Conservation (phyloP, 2,329 filamentous ascomycete genomes). For the Pestalotiopsis sp. region DNA sequence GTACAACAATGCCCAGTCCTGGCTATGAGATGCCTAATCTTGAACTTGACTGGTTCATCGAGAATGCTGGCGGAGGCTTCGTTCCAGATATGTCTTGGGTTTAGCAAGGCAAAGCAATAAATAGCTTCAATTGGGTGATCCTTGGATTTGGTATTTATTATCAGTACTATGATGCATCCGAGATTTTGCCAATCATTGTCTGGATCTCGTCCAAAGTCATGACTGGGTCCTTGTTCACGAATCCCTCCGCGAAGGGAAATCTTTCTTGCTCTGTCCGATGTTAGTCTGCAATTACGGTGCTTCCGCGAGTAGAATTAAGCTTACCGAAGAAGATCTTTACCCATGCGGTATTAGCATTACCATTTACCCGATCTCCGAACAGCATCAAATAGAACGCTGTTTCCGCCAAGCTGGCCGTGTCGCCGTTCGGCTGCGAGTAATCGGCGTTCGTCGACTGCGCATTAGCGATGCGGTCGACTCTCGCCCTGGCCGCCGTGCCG, state of each 20-base stretch:
- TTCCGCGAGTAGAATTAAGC: not conserved
- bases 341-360: not conserved
- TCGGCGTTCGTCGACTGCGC: slow-evolving; percentile 22
- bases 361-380: slow-evolving; percentile 1
- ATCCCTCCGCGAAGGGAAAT: not conserved
- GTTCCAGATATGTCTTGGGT: not conserved
- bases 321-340: slow-evolving; percentile 2
- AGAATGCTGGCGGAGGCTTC: not conserved
- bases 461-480: slow-evolving; percentile 18
- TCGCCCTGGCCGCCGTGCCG: slow-evolving; percentile 21
- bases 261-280: not conserved
- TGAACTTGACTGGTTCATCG: not conserved
- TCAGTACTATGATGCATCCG: not conserved
- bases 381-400: slow-evolving; percentile 3
- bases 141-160: too few relatives aligned
- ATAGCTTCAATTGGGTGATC: too few relatives aligned
- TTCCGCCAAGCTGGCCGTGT: not conserved
- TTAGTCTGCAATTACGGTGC: not conserved
- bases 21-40: not conserved
- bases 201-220: not conserved
- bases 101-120: too few relatives aligned
- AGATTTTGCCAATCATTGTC: not conserved
- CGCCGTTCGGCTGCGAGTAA: not conserved
- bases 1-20: not conserved
- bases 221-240: not conserved